phyloP scores from a whole-genome alignment of 176 grass and related monocot species.

The Dendrocalamus sinicus region DNA sequence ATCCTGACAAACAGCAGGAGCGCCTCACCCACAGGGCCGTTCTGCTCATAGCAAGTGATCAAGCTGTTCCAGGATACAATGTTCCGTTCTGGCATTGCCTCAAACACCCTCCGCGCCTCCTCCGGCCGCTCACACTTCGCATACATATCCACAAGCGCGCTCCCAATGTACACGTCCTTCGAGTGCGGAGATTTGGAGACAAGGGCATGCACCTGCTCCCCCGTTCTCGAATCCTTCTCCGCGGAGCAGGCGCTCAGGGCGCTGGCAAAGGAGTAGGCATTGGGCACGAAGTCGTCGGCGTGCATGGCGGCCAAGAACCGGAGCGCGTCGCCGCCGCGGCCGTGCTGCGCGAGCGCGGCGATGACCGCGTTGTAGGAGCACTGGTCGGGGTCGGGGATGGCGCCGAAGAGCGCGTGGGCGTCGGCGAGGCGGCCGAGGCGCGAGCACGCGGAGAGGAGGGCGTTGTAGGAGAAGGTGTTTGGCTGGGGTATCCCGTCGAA shows the following conservation, averaged over 20 bases:
- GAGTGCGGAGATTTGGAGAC: slow-evolving; percentile 31
- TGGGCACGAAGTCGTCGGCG: slow-evolving; percentile 42
- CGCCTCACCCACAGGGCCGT: slow-evolving; percentile 32
- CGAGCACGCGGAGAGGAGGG: slow-evolving; percentile 10
- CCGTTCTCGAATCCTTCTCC: slow-evolving; percentile 20
- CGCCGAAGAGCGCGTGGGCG: slow-evolving; percentile 20
- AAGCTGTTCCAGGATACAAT: slow-evolving; percentile 53
- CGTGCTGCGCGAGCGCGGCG: slow-evolving; percentile 46
- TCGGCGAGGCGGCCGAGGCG: slow-evolving; percentile 19
- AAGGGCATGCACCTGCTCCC: slow-evolving; percentile 40
- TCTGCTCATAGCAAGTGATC: slow-evolving; percentile 54
- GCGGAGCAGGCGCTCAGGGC: slow-evolving; percentile 41
- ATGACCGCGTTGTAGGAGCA: slow-evolving; percentile 42
- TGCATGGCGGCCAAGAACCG: slow-evolving; percentile 46
- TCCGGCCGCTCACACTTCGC: slow-evolving; percentile 17
- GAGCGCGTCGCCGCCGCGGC: slow-evolving; percentile 35
- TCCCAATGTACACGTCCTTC: slow-evolving; percentile 41
- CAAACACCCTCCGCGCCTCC: slow-evolving; percentile 38
- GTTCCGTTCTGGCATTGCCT: slow-evolving; percentile 41
- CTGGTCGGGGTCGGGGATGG: slow-evolving; percentile 29
- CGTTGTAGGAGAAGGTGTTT: slow-evolving; percentile 48
- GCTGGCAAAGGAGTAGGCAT: slow-evolving; percentile 47
- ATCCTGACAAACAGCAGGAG: slow-evolving; percentile 33
- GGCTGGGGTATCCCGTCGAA: slow-evolving; percentile 36
- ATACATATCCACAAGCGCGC: slow-evolving; percentile 18